Evolutionary conservation across 2,329 filamentous ascomycete species (phyloP).

Genomic region (Stachybotrys elegans): DNA sequence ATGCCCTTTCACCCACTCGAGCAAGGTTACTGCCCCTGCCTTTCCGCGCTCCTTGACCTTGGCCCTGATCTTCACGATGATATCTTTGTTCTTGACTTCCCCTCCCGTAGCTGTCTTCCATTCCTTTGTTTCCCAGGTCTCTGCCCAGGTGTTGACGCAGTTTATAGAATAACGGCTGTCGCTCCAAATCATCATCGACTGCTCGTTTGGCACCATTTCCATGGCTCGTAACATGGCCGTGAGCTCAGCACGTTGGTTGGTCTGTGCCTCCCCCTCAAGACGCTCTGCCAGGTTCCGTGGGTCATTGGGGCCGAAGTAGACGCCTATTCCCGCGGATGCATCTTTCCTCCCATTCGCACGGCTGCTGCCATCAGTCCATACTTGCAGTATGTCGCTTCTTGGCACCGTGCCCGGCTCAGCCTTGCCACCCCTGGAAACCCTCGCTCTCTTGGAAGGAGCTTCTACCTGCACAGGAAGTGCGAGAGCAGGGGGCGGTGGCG

Average conservation of each 20-base stretch:
- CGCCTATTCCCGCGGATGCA: constrained; percentile 57
- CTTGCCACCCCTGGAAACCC: constrained; percentile 21
- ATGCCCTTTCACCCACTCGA: constrained; percentile 91
- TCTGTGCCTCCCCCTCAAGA: constrained; percentile 69
- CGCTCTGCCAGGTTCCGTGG: constrained; percentile 67
- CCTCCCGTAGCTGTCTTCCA: constrained; percentile 73
- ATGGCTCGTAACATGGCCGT: constrained; percentile 82
- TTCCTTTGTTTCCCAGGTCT: constrained; percentile 66
- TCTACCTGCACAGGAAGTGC: constrained; percentile 12
- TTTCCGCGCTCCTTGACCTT: constrained; percentile 65
- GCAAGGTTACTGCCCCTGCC: constrained; percentile 58
- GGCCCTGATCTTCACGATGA: constrained; percentile 67
- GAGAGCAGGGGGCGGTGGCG: constrained; percentile 1
- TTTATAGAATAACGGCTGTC: constrained; percentile 90
- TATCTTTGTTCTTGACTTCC: constrained; percentile 79
- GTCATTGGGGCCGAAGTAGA: constrained; percentile 57
- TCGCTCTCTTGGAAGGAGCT: constrained; percentile 16
- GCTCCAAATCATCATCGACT: constrained; percentile 72
- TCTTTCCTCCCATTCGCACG: constrained; percentile 51
- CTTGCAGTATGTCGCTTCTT: constrained; percentile 20
- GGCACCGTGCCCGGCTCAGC: constrained; percentile 7
- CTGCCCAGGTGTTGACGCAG: constrained; percentile 80
- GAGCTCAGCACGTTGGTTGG: constrained; percentile 94
- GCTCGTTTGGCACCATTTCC: constrained; percentile 63
- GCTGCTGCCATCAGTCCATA: constrained; percentile 62